Evolutionary conservation across 805 yeast genomes (phyloP), one percentile per base, ranked within the genome.

Genomic region (Clavispora asparagi): DNA sequence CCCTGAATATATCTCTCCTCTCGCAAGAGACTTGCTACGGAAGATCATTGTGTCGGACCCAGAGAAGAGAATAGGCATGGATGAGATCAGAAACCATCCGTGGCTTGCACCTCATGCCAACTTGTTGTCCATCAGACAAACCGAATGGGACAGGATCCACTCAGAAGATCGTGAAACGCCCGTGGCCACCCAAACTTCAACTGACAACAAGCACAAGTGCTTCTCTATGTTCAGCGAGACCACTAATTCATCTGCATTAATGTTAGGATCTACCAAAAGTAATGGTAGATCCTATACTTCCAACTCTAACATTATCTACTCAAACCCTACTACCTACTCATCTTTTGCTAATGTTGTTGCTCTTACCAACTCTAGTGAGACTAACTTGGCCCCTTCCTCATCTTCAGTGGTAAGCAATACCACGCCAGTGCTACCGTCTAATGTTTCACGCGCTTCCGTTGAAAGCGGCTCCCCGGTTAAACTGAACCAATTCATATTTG

Each of bases 1-100:
- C 67, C 99, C 99, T 0, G 97, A 91, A 63, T 91, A 88, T 61
- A 81, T 94, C 46, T 83, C 83, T 37, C 95, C 97, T 2, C 75
- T 87, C 62, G 94, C 98, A 6, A 79, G 99, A 64, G 97, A 94
- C 67, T 71, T 94, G 51, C 71, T 94, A 52, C 77, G 98, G 57
- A 83, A 84, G 61, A 85, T 92, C 32, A 77, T 87, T 44, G 92
- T 90, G 11, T 76, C 97, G 1, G 88, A 91, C 61, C 98, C 98
- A 8, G 78, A 71, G 51, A 82, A 76, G 58, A 80, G 99, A 65
- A 77, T 87, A 32, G 72, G 72, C 39, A 72, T 92, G 55, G 74
- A 74, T 56, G 85, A 82, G 46, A 82, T 92, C 23, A 76, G 92
- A 54, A 72, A 81, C 27, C 99, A 92, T 64, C 81, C 86, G 26